phyloP scores from a whole-genome alignment of 169 alveolate genomes.

The Babesia ovata region DNA sequence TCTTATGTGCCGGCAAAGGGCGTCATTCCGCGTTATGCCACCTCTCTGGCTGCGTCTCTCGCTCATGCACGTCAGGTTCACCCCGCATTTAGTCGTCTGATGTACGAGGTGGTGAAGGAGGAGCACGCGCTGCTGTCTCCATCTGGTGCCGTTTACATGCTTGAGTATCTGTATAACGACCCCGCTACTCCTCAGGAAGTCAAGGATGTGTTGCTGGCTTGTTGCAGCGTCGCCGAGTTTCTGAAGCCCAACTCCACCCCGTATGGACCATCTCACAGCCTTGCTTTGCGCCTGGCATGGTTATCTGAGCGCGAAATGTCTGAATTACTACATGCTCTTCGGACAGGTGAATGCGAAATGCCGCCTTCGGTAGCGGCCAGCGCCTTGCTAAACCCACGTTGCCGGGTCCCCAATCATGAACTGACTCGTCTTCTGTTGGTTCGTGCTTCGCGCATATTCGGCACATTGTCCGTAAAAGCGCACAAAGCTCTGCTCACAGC shows the following conservation, averaged over 20 bases:
- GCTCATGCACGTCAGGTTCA: not conserved
- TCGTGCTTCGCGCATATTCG: not conserved
- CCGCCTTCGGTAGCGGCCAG: not conserved
- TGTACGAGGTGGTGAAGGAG: slow-evolving; percentile 10
- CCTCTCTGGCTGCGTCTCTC: slow-evolving; percentile 6
- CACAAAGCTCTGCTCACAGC: not conserved
- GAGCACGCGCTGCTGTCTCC: slow-evolving; percentile 2
- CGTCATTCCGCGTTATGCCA: not conserved
- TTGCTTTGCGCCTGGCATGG: slow-evolving; percentile 16
- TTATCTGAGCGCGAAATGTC: slow-evolving; percentile 16
- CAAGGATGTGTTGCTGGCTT: slow-evolving; percentile 20
- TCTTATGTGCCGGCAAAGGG: slow-evolving; percentile 1
- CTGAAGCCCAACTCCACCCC: slow-evolving; percentile 15
- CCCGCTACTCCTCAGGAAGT: slow-evolving; percentile 13
- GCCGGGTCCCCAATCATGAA: not conserved
- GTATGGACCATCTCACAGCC: not conserved
- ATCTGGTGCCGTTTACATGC: not conserved
- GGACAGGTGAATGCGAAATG: not conserved
- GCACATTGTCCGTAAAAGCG: not conserved
- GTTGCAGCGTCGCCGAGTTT: slow-evolving; percentile 26
- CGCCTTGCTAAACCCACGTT: not conserved
- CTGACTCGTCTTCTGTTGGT: not conserved
- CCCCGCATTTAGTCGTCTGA: slow-evolving; percentile 17
- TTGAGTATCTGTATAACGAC: slow-evolving; percentile 11
- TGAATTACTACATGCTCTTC: slow-evolving; percentile 2